Conservation (phyloP, 1,284 basidiomycete genomes). For the Neonothopanus nambi region DNA sequence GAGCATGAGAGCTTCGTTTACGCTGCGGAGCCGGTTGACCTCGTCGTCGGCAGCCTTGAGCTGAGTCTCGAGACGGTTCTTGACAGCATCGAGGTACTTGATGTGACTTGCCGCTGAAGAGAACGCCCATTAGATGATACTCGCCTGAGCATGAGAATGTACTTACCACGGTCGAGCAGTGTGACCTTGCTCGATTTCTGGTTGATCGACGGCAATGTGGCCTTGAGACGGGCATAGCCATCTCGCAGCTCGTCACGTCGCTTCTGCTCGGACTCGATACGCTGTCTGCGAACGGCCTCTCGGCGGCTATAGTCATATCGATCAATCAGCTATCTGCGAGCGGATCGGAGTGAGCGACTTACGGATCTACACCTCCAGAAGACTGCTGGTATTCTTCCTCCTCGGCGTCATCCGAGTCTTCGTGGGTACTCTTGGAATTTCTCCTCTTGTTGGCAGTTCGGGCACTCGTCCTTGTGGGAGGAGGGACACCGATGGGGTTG, state of each 20-base stretch:
- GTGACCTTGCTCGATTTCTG: constrained; percentile 89
- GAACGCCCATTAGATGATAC: constrained; percentile 18
- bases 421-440: constrained; percentile 50
- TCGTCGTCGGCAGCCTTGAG: constrained; percentile 75
- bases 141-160: constrained; percentile 12
- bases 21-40: constrained; percentile 72
- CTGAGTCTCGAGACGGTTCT: constrained; percentile 69
- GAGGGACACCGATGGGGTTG: constrained; percentile 66
- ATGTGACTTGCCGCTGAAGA: constrained; percentile 70
- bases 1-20: constrained; percentile 85
- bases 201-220: constrained; percentile 79
- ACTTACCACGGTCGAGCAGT: constrained; percentile 78
- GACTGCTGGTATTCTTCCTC: constrained; percentile 63
- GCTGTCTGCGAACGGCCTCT: constrained; percentile 82
- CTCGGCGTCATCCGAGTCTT: constrained; percentile 62
- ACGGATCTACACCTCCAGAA: constrained; percentile 49
- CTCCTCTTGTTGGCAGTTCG: constrained; percentile 38
- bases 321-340: not conserved
- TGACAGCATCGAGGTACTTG: constrained; percentile 76
- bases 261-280: constrained; percentile 85
- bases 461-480: constrained; percentile 39
- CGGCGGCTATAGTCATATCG: constrained; percentile 48
- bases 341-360: constrained; percentile 23
- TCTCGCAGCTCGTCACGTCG: constrained; percentile 85
- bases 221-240: constrained; percentile 84